Base-by-base conservation (phyloP, 2,329 filamentous ascomycete species). In the Chaetomium sp. region DNA sequence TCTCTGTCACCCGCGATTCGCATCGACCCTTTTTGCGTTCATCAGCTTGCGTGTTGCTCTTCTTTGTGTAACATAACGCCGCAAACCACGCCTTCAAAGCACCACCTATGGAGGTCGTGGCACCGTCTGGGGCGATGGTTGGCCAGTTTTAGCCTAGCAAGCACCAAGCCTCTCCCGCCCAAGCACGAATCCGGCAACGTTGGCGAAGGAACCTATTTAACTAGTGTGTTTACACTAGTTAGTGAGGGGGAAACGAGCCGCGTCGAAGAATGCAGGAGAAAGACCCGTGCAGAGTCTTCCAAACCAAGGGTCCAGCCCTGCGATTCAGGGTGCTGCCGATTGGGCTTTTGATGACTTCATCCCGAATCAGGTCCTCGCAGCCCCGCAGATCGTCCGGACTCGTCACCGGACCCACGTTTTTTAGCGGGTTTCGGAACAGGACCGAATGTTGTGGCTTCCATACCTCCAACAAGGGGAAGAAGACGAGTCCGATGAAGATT, bases 71-170 rank as follows among this genome's bases (percentile, higher is more conserved):
- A 57, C 35, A 23, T 35, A 13, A 35, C 42, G 47, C 23, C 10
- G 25, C 56, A 35, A 47, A 55, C 55, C 56, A 63, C 23, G 4
- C 54, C n/a, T 42, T 56, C 38, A 6, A 35, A 23, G 35, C 56
- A 58, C 49, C 62, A 16, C 29, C 50, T 10, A 16, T 60, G n/a
- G n/a, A n/a, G n/a, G 35, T 25, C 38, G 42, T 64, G 65, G 55
- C 65, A 54, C 59, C 25, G 58, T 45, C 57, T 60, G 51, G 58
- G 55, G 42, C 38, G 58, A 56, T 65, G 65, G 65, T 67, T 67
- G 65, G 65, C 38, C 49, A 50, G 57, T 21, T 19, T 25, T 35
- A 54, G 13, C 35, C 19, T 16, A n/a, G 16, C 29, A 62, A 35
- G 38, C n/a, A 42, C 19, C 38, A 42, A 42, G 38, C 38, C 38